phyloP scores from a whole-genome alignment of 2,329 filamentous ascomycete species.

The Diaporthe batatas region DNA sequence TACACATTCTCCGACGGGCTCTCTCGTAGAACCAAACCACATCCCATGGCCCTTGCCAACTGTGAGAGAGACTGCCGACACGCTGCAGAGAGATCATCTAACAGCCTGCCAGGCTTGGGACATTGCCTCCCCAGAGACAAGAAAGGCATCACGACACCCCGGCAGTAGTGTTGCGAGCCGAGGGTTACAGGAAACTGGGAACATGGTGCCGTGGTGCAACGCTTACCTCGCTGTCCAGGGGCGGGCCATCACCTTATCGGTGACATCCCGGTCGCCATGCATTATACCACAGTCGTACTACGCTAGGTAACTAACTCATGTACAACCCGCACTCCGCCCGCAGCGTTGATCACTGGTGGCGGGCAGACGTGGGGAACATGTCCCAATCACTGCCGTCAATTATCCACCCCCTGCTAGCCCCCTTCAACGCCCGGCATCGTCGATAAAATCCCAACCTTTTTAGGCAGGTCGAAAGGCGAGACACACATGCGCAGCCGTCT shows the following conservation, averaged over 20 bases:
- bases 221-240: constrained; percentile 21
- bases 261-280: constrained; percentile 29
- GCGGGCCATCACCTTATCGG: constrained; percentile 31
- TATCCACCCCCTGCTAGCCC: constrained; percentile 19
- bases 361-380: constrained; percentile 16
- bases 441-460: constrained; percentile 5
- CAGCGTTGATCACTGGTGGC: constrained; percentile 18
- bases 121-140: not conserved
- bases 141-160: constrained; percentile 24
- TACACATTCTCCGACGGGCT: not conserved
- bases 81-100: not conserved
- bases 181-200: not conserved
- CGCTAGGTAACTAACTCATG: not conserved
- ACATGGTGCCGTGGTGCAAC: constrained; percentile 20
- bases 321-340: constrained; percentile 1
- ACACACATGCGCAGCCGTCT: not conserved
- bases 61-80: not conserved
- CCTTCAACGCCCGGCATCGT: constrained; percentile 23
- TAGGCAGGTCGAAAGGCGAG: constrained; percentile 29
- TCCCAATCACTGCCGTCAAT: constrained; percentile 34
- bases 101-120: constrained; percentile 17
- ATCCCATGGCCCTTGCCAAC: not conserved
- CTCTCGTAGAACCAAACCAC: not conserved
- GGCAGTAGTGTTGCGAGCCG: constrained; percentile 17
- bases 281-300: not conserved